Evolutionary conservation across 1,139 yeast genomes (phyloP), one percentile per base, ranked within the genome.

Genomic region (Candida dubliniensis): DNA sequence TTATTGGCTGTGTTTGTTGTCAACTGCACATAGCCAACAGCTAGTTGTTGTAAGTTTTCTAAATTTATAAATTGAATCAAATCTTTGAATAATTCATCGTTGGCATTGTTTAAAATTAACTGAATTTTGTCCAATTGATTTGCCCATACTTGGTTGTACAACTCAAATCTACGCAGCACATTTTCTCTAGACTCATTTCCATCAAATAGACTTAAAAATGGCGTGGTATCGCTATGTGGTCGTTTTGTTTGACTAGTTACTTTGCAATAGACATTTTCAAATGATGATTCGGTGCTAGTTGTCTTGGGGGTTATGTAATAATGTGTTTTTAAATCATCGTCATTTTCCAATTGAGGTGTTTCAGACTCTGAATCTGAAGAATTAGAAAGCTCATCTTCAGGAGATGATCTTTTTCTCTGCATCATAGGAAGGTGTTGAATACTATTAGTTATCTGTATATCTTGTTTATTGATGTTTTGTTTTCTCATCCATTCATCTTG

Each of bases 1-100:
- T 80, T 81, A 47, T 80, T 78, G n/a, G 85, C 77, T 8, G 76
- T 73, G 54, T 80, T 80, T 12, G 86, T 70, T 12, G 83, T 79
- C 43, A 82, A 65, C 47, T 72, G 73, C 4, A 82, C 58, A 44
- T 79, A 64, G 1, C 76, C 80, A 2, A 77, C 66, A 2, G 66
- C 66, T 8, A 78, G 50, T 45, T 67, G 67, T 11, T 49, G 49
- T 23, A 30, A 15, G 29, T 35, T 15, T 13, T 32, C n/a, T 8
- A 35, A 24, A 31, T 50, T 42, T 23, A 76, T 56, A 50, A 68
- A 74, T 9, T 50, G 46, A 13, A 59, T 46, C 37, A 77, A 56
- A 15, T 63, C 56, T 25, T 59, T 56, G 48, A 74, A 74, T 39
- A 72, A 59, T 9, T 67, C 66, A 40, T 61, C 54, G 52, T 75